Evolutionary conservation across 2,329 filamentous ascomycete genomes (phyloP), one percentile per base, ranked within the genome.

Genomic region (Chaetomiaceae sp.): DNA sequence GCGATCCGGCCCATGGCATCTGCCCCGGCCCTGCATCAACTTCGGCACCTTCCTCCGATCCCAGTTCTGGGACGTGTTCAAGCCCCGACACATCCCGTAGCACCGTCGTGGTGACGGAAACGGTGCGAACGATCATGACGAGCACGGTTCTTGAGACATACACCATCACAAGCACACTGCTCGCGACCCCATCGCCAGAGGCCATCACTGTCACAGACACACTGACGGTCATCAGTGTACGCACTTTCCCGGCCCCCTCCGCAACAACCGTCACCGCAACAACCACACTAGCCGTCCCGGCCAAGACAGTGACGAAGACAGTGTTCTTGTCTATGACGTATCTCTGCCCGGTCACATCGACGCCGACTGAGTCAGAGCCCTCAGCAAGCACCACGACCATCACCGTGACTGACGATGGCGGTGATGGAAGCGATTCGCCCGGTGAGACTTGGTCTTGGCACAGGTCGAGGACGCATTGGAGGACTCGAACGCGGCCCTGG

Each of bases 1-100:
- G 56, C 27, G 47, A 52, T 6, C 14, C 47, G 1, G 42, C 19
- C 3, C 50, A 49, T 32, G 54, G 54, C 1, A 29, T 50, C 24
- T 56, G 54, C 38, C 38, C 42, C 2, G 33, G 29, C 5, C 33
- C 38, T n/a, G 44, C 17, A 1, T 38, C 39, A 2, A 33, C 11
- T 10, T 29, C 39, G 26, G n/a, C 32, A 15, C 12, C 34, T 12
- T n/a, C 17, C 15, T 30, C 38, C 15, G n/a, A 2, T 10, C 24
- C n/a, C 10, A 10, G 17, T 6, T 22, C 38, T 41, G 14, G 12
- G 12, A 22, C 44, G 5, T 26, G 30, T n/a, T 20, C 40, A 27
- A n/a, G 4, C 12, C 11, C 40, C 10, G 39, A 20, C 14, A 26
- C 38, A 10, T 27, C 35, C 29, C 14, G 29, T 18, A 18, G 20